These are phyloP conservation scores for Macrotyloma uniflorum DNA, from an alignment of 306 rosid genomes.

Conservation along the genomic window DNA sequence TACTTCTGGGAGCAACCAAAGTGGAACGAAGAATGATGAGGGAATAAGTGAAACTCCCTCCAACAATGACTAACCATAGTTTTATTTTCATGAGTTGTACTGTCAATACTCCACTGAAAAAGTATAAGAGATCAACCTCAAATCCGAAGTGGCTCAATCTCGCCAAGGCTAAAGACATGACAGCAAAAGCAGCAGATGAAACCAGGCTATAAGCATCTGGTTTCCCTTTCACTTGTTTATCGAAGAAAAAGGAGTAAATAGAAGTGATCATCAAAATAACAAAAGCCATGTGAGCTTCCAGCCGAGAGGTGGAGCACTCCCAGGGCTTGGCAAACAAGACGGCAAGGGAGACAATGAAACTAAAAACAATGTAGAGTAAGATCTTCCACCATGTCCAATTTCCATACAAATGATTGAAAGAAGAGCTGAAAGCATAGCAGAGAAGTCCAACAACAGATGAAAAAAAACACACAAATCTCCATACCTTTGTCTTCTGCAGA, in stretches of 20 bases:
- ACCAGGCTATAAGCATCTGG: neutral
- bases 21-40: neutral
- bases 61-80: neutral
- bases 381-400: constrained; percentile 11
- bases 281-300: neutral
- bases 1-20: neutral
- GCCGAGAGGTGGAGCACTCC: neutral
- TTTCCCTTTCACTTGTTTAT: neutral
- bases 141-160: constrained; percentile 3
- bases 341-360: neutral
- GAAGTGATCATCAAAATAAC: neutral
- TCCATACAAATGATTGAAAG: constrained; percentile 20
- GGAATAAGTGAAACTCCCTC: neutral
- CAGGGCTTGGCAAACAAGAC: neutral
- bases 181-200: constrained; percentile 14
- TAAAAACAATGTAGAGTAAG: neutral
- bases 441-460: neutral
- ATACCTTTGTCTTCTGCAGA: neutral
- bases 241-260: neutral
- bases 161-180: constrained; percentile 6
- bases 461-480: neutral
- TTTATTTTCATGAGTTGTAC: constrained; percentile 16
- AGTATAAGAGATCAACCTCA: constrained; percentile 21
- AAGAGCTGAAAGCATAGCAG: constrained; percentile 9
- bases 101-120: constrained; percentile 1